Conservation (phyloP, 495 filamentous ascomycete genomes). For the Podospora pseudopauciseta region DNA sequence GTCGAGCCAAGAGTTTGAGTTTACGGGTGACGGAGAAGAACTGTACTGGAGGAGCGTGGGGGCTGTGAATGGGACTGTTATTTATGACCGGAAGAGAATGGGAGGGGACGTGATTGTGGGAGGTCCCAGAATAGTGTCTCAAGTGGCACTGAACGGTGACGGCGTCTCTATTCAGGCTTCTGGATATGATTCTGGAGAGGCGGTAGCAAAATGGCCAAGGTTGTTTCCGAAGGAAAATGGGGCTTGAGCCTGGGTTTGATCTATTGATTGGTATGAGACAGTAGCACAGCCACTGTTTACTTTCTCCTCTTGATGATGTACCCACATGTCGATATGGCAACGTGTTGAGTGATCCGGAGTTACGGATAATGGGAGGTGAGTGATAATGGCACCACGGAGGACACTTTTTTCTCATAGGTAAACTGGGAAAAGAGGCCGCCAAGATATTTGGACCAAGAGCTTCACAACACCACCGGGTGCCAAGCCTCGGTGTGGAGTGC, state of each 20-base stretch:
- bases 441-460: neutral
- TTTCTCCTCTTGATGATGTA: neutral
- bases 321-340: neutral
- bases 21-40: slow-evolving; percentile 4
- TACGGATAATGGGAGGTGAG: no score
- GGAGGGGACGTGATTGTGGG: slow-evolving; percentile 10
- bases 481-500: neutral
- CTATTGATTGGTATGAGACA: neutral
- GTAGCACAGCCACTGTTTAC: neutral
- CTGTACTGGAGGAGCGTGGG: slow-evolving; percentile 15
- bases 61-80: slow-evolving; percentile 24
- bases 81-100: slow-evolving; percentile 31
- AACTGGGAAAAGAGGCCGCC: neutral
- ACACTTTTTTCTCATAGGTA: no score
- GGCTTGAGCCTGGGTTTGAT: neutral
- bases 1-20: slow-evolving; percentile 50
- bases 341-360: neutral
- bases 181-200: neutral
- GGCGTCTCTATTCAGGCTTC: neutral
- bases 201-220: slow-evolving; percentile 2
- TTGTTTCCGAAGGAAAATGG: slow-evolving; percentile 20
- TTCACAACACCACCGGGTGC: neutral
- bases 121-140: neutral
- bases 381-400: no score
- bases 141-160: neutral